Percentiles rank a stretch among this genome's conserved stretches.
Evolutionary conservation across 345 rosid species (phyloP).

Genomic region (Excoecaria cochinchinensis): DNA sequence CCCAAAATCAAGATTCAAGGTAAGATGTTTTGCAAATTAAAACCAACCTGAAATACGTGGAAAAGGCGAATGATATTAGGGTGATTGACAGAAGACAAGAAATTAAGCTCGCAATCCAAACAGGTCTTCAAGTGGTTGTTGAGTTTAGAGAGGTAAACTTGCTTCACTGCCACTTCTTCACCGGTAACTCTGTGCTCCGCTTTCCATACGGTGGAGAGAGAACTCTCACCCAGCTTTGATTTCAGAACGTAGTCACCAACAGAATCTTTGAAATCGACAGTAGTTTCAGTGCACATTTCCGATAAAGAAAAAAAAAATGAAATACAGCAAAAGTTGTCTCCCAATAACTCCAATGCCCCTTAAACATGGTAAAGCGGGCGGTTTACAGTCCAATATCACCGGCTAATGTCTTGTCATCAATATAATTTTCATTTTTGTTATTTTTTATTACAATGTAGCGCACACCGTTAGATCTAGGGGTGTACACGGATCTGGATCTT

Average conservation of each 20-base stretch:
- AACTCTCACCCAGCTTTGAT: constrained; percentile 55
- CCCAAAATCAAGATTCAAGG: background rate
- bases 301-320: background rate
- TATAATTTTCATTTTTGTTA: too few species aligned
- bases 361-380: too few species aligned
- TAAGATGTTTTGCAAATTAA: background rate
- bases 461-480: too few species aligned
- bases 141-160: constrained; percentile 50
- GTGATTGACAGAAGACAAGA: constrained; percentile 57
- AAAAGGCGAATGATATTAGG: constrained; percentile 63
- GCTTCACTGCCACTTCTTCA: constrained; percentile 57
- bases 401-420: too few species aligned
- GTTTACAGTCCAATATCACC: too few species aligned
- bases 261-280: constrained; percentile 2
- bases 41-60: constrained; percentile 39
- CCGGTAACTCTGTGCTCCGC: constrained; percentile 44
- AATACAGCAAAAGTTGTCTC: too few species aligned
- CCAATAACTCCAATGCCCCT: too few species aligned
- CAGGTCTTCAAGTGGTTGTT: constrained; percentile 44
- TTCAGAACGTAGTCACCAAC: constrained; percentile 36
- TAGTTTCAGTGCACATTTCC: constrained; percentile 21
- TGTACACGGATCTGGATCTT: too few species aligned
- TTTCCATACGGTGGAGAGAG: constrained; percentile 49
- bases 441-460: too few species aligned
- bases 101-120: constrained; percentile 51